Percentiles rank a stretch among this genome's conserved stretches.
These are phyloP conservation scores for Neofusicoccum parvum DNA, from an alignment of 2,329 filamentous ascomycete genomes.

Conservation along the genomic window DNA sequence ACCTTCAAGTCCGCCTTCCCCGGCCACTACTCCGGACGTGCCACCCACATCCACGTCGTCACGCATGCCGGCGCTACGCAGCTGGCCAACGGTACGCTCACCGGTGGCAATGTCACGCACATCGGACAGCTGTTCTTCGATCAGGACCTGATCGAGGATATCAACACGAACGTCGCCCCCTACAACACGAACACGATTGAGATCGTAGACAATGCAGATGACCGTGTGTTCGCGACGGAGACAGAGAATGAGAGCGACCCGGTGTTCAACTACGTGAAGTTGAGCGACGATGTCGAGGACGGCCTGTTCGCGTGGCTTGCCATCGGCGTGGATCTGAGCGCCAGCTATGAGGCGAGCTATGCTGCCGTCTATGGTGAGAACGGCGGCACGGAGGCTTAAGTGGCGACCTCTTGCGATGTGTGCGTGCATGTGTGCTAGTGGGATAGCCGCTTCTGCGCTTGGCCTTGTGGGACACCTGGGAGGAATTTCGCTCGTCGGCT, in stretches of 20 bases:
- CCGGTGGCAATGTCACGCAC: constrained; percentile 56
- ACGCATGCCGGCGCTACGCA: constrained; percentile 42
- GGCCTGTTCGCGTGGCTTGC: constrained; percentile 37
- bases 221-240: constrained; percentile 50
- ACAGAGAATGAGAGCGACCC: constrained; percentile 54
- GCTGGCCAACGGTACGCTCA: constrained; percentile 54
- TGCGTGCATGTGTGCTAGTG: no score
- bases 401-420: not conserved
- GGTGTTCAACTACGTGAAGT: constrained; percentile 59
- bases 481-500: no score
- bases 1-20: constrained; percentile 53
- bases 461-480: no score
- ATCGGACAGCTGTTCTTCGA: constrained; percentile 68
- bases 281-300: constrained; percentile 51
- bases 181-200: constrained; percentile 47
- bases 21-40: constrained; percentile 43
- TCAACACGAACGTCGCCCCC: constrained; percentile 49
- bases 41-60: constrained; percentile 42
- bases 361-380: not conserved
- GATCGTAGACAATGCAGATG: constrained; percentile 55
- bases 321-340: constrained; percentile 3
- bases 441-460: no score
- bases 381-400: constrained; percentile 1
- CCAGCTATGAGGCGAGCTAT: not conserved
- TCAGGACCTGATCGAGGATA: constrained; percentile 56